Evolutionary conservation across 345 rosid genomes (phyloP).

Genomic region (Erucastrum elatum): DNA sequence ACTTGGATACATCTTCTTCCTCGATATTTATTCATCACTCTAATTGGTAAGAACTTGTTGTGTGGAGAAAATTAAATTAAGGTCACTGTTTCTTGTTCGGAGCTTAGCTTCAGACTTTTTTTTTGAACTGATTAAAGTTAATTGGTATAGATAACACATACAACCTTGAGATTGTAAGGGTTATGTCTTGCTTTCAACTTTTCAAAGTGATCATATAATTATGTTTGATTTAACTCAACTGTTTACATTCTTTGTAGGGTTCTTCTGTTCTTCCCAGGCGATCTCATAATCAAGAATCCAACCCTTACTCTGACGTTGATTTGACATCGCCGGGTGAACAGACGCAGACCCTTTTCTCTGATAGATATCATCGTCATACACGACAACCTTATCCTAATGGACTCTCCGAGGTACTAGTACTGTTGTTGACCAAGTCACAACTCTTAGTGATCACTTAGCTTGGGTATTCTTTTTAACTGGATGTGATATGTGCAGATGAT

Average conservation of each 20-base stretch:
- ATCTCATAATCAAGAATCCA: constrained; percentile 50
- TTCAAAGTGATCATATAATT: background rate
- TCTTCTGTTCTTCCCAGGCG: constrained; percentile 37
- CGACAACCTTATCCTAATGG: constrained; percentile 83
- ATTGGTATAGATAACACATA: background rate
- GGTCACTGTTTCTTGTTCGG: background rate
- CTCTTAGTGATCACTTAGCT: constrained; percentile 13
- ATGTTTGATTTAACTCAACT: background rate
- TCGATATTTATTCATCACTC: background rate
- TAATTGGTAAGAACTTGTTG: background rate
- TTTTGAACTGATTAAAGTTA: background rate
- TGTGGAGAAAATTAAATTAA: background rate
- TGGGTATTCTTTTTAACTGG: background rate
- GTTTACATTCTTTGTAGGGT: constrained; percentile 48
- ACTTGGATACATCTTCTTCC: background rate
- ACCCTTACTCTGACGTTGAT: constrained; percentile 51
- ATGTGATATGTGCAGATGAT: constrained; percentile 30
- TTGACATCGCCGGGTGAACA: constrained; percentile 44
- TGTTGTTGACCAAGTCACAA: background rate
- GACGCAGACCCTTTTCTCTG: constrained; percentile 49
- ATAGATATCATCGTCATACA: constrained; percentile 64
- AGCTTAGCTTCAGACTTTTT: background rate
- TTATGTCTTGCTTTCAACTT: background rate
- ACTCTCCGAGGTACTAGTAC: constrained; percentile 66
- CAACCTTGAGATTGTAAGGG: background rate